Evolutionary conservation across 2,329 filamentous ascomycete species (phyloP).

Genomic region (Tolypocladium tropicale): DNA sequence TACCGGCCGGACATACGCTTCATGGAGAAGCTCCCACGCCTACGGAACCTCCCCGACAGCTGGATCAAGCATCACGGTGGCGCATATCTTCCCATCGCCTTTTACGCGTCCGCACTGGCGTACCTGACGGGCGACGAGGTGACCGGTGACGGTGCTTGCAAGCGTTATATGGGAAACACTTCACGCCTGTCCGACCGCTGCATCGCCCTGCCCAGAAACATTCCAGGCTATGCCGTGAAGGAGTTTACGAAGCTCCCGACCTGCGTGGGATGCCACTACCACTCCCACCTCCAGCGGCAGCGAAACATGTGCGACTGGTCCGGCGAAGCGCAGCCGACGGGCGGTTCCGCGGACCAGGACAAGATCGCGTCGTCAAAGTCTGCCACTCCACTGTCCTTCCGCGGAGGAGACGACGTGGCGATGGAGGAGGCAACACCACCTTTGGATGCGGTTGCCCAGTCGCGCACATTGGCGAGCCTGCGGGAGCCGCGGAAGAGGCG

Average conservation of each 20-base stretch:
- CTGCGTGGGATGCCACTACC: conserved; percentile 23
- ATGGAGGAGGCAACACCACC: background rate
- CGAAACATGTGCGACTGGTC: conserved; percentile 6
- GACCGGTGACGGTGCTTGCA: conserved; percentile 7
- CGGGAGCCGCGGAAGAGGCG: background rate
- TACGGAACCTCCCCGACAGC: conserved; percentile 12
- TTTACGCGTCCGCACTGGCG: conserved; percentile 20
- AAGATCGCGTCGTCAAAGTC: background rate
- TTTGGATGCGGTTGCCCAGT: background rate
- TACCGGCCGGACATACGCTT: conserved; percentile 12
- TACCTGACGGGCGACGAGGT: conserved; percentile 19
- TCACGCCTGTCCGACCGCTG: conserved; percentile 16
- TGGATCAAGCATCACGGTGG: conserved; percentile 15
- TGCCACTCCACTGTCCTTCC: background rate
- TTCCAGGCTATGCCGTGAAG: conserved; percentile 9
- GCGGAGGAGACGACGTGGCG: background rate
- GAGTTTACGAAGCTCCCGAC: conserved; percentile 10
- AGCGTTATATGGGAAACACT: background rate
- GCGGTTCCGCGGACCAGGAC: background rate
- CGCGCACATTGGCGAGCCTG: background rate
- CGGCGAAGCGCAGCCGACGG: background rate
- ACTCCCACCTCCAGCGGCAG: conserved; percentile 11
- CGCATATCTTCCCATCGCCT: conserved; percentile 7
- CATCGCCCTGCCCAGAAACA: conserved; percentile 12
- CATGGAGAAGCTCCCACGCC: conserved; percentile 12